A percentile compares a stretch with the other conserved stretches of the same genome.
Conservation (phyloP, 495 filamentous ascomycete species). For the Usnea hakonensis region DNA sequence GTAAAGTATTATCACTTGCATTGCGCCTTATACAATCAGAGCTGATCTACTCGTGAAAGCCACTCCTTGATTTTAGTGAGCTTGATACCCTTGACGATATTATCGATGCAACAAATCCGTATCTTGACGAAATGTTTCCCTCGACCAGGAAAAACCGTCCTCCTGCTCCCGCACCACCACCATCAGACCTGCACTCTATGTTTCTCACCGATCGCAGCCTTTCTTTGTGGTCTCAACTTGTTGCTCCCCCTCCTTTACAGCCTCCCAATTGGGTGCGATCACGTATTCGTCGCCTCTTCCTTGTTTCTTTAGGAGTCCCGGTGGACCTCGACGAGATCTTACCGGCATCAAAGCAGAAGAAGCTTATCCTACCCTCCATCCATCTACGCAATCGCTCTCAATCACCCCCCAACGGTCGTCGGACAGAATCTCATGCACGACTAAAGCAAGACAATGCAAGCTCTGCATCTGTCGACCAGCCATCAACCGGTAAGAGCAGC, state of each 20-base stretch:
- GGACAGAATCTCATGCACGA: constrained; percentile 39
- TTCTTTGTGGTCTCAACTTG: constrained; percentile 93
- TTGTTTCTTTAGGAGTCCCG: constrained; percentile 91
- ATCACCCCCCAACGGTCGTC: constrained; percentile 37
- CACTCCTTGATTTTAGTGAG: constrained; percentile 65
- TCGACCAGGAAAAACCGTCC: constrained; percentile 35
- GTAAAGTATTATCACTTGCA: not conserved
- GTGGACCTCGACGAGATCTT: constrained; percentile 96
- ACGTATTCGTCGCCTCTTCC: constrained; percentile 89
- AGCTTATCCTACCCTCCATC: constrained; percentile 84
- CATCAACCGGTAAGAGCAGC: constrained; percentile 32
- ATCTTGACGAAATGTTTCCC: constrained; percentile 51
- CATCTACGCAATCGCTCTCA: constrained; percentile 38
- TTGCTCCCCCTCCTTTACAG: constrained; percentile 87
- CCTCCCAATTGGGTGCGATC: constrained; percentile 98
- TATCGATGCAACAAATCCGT: constrained; percentile 36
- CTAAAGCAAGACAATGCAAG: constrained; percentile 50
- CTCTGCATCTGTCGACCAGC: constrained; percentile 46
- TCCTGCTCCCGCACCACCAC: constrained; percentile 30
- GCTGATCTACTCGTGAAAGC: constrained; percentile 34
- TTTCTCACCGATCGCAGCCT: constrained; percentile 58
- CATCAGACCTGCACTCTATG: constrained; percentile 34
- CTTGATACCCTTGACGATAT: constrained; percentile 45
- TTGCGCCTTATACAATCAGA: not conserved
- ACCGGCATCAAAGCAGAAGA: constrained; percentile 94